Conservation (phyloP, 2,329 filamentous ascomycete genomes). For the Apiospora pterosperma region DNA sequence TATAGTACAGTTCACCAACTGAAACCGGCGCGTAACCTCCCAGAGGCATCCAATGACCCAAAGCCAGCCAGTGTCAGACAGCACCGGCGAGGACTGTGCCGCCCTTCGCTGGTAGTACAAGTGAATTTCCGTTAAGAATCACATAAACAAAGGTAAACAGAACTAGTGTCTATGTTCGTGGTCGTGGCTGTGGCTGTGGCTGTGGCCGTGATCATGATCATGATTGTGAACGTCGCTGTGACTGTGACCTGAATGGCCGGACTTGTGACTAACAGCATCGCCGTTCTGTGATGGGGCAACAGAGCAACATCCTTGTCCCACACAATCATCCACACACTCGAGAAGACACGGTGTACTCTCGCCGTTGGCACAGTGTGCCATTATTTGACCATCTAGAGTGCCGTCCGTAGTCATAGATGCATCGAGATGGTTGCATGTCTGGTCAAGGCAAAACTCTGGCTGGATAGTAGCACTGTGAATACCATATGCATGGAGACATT, state of each 20-base stretch:
- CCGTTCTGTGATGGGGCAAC: conserved; percentile 12
- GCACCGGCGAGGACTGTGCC: neutral
- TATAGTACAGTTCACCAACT: neutral
- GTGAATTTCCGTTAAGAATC: neutral
- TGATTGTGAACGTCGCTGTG: conserved; percentile 1
- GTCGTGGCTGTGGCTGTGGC: neutral
- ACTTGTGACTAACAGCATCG: conserved; percentile 1
- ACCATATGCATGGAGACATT: conserved; percentile 90
- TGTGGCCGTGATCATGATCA: neutral
- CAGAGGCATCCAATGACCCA: neutral
- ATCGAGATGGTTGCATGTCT: conserved; percentile 34
- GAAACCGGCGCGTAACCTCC: neutral
- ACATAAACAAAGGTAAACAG: neutral
- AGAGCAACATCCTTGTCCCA: conserved; percentile 42
- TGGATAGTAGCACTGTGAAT: conserved; percentile 98
- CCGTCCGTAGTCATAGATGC: conserved; percentile 1
- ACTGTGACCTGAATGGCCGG: conserved; percentile 6
- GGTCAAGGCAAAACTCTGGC: conserved; percentile 73
- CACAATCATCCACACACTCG: conserved; percentile 48
- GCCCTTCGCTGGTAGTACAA: neutral
- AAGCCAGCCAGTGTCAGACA: neutral
- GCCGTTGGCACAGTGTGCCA: conserved; percentile 11
- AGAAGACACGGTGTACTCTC: conserved; percentile 41
- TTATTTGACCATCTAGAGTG: conserved; percentile 20
- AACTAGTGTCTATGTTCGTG: conserved; percentile 2